Percentiles rank a stretch among this genome's conserved stretches.
Evolutionary conservation across 2,329 filamentous ascomycete species (phyloP).

Genomic region (Colletotrichum siamense): DNA sequence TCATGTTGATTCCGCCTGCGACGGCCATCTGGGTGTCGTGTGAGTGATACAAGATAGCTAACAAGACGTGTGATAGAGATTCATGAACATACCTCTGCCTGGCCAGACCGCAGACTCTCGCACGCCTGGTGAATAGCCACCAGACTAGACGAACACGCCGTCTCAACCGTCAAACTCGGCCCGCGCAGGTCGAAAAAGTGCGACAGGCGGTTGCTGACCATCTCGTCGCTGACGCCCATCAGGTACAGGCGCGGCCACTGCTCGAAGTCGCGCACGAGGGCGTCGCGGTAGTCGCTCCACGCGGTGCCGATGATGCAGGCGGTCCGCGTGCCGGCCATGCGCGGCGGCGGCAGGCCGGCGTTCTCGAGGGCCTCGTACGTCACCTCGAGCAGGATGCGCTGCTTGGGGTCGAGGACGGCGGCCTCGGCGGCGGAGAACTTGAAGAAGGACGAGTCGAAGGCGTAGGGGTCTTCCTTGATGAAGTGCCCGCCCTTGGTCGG

Average conservation of each 20-base stretch:
- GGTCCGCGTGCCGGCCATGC: background rate
- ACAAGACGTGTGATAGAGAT: conserved; percentile 8
- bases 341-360: conserved; percentile 17
- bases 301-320: conserved; percentile 12
- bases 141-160: conserved; percentile 54
- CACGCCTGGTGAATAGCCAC: conserved; percentile 50
- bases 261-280: conserved; percentile 29
- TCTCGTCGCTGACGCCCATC: conserved; percentile 37
- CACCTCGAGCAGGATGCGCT: conserved; percentile 26
- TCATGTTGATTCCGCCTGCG: background rate
- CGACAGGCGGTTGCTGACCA: conserved; percentile 49
- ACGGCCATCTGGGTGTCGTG: background rate
- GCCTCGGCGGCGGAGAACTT: conserved; percentile 42
- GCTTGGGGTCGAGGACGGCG: conserved; percentile 32
- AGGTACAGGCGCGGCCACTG: conserved; percentile 41
- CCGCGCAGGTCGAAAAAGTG: conserved; percentile 53
- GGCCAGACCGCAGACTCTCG: conserved; percentile 27
- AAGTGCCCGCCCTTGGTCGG: conserved; percentile 27
- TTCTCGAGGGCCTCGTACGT: conserved; percentile 26
- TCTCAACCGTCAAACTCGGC: conserved; percentile 54
- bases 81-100: conserved; percentile 25
- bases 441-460: conserved; percentile 46
- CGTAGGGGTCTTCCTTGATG: conserved; percentile 27
- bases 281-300: conserved; percentile 29
- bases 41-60: conserved; percentile 14